These are phyloP conservation scores for Diaporthe sp. DNA, from an alignment of 2,329 filamentous ascomycete genomes.

Conservation along the genomic window DNA sequence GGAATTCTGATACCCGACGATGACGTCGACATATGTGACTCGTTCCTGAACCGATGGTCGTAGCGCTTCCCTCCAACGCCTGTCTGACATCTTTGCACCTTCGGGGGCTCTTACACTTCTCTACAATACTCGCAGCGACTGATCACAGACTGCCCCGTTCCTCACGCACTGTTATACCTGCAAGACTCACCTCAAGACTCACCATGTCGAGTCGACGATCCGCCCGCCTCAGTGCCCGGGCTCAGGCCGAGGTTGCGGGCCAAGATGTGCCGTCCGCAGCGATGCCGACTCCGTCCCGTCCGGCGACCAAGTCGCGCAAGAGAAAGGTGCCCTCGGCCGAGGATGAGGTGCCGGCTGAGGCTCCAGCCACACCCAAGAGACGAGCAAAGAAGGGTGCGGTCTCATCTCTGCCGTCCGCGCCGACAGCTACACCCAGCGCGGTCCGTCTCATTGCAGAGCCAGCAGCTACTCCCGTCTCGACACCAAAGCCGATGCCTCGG, in stretches of 20 bases:
- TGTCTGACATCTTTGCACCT: background rate
- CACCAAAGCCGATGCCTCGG: constrained; percentile 49
- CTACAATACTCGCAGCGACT: background rate
- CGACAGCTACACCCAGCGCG: constrained; percentile 60
- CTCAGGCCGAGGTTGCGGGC: constrained; percentile 30
- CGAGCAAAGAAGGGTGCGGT: constrained; percentile 37
- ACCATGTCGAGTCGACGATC: constrained; percentile 47
- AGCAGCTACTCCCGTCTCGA: constrained; percentile 16
- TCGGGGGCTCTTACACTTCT: background rate
- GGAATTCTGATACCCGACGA: background rate
- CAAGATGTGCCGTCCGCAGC: constrained; percentile 16
- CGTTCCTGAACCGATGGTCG: background rate
- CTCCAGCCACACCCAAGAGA: constrained; percentile 44
- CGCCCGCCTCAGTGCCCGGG: constrained; percentile 52
- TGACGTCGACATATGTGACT: constrained; percentile 22
- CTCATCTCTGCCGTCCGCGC: constrained; percentile 45
- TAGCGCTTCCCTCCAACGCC: background rate
- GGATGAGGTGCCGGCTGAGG: constrained; percentile 35
- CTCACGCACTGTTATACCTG: background rate
- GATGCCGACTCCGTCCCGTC: constrained; percentile 33
- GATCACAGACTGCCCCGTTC: background rate
- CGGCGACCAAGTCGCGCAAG: constrained; percentile 40
- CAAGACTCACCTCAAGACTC: background rate
- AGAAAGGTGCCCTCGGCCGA: constrained; percentile 40
- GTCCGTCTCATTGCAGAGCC: constrained; percentile 52